Percentiles rank a stretch among this genome's conserved stretches.
phyloP scores from a whole-genome alignment of 768 basidiomycete species.

The Lactarius pseudohatsudake region DNA sequence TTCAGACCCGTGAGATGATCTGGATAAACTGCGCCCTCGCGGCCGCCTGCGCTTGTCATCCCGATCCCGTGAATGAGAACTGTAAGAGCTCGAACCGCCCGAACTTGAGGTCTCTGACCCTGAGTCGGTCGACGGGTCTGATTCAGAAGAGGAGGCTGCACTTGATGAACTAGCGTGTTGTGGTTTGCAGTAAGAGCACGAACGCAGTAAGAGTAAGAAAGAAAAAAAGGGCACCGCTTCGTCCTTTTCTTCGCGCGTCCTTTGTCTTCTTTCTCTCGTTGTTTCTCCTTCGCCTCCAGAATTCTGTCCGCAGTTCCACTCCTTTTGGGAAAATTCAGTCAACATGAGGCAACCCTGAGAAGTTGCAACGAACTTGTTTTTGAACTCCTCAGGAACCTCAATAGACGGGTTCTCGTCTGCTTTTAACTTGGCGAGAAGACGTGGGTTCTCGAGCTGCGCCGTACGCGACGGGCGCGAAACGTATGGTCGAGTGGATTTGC shows the following conservation, averaged over 20 bases:
- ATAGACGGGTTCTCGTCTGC: constrained; percentile 72
- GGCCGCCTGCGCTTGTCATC: constrained; percentile 41
- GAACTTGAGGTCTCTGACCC: constrained; percentile 47
- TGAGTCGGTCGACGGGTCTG: constrained; percentile 38
- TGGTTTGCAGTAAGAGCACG: constrained; percentile 27
- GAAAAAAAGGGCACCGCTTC: constrained; percentile 34
- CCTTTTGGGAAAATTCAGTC: constrained; percentile 37
- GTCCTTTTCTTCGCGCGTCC: constrained; percentile 33
- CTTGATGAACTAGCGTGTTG: constrained; percentile 17
- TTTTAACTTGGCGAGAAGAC: constrained; percentile 62
- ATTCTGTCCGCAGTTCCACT: constrained; percentile 84
- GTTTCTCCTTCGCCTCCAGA: constrained; percentile 79
- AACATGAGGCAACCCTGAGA: not conserved
- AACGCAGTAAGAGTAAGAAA: constrained; percentile 7
- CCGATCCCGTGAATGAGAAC: constrained; percentile 40
- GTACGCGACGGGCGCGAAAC: constrained; percentile 87
- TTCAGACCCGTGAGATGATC: not conserved
- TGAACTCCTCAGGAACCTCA: constrained; percentile 91
- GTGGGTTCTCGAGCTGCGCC: constrained; percentile 80
- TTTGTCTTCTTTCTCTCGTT: constrained; percentile 49
- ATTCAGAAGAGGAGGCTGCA: constrained; percentile 19
- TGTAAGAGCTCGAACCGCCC: constrained; percentile 43
- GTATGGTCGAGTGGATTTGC: constrained; percentile 79
- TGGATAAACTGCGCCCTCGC: constrained; percentile 28
- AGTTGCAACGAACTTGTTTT: constrained; percentile 57